Percentiles rank a stretch among this genome's conserved stretches.
Evolutionary conservation across 345 rosid genomes (phyloP).

Genomic region (Rubroshorea leprosula): DNA sequence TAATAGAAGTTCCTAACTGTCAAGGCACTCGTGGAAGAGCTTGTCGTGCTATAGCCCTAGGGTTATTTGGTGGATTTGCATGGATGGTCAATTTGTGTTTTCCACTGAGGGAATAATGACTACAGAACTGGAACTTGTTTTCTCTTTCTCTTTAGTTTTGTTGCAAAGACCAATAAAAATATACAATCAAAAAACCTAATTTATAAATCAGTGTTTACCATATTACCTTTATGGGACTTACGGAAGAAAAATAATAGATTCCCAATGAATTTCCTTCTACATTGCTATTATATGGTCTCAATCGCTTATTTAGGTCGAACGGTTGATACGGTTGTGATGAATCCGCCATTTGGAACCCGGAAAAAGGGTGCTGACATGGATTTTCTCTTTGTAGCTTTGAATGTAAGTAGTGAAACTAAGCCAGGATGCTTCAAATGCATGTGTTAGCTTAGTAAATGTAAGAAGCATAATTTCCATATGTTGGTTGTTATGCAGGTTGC

Average conservation of each 20-base stretch:
- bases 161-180: no score
- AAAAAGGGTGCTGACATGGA: conserved; percentile 89
- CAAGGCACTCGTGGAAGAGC: not conserved
- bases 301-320: conserved; percentile 36
- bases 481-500: conserved; percentile 48
- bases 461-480: not conserved
- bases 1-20: not conserved
- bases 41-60: not conserved
- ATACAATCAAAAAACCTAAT: no score
- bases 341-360: conserved; percentile 96
- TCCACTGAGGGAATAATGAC: no score
- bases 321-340: conserved; percentile 86
- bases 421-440: conserved; percentile 11
- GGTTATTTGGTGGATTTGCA: no score
- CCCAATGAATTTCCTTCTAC: not conserved
- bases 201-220: not conserved
- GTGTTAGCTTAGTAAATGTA: conserved; percentile 1
- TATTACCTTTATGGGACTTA: not conserved
- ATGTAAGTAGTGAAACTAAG: conserved; percentile 31
- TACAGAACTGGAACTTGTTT: no score
- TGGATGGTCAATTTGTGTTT: no score
- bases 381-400: conserved; percentile 64
- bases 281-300: not conserved
- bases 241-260: not conserved
- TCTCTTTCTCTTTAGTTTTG: no score